These are phyloP conservation scores for Strobilomyces dryophilus DNA, from an alignment of 768 basidiomycete species.

Conservation along the genomic window DNA sequence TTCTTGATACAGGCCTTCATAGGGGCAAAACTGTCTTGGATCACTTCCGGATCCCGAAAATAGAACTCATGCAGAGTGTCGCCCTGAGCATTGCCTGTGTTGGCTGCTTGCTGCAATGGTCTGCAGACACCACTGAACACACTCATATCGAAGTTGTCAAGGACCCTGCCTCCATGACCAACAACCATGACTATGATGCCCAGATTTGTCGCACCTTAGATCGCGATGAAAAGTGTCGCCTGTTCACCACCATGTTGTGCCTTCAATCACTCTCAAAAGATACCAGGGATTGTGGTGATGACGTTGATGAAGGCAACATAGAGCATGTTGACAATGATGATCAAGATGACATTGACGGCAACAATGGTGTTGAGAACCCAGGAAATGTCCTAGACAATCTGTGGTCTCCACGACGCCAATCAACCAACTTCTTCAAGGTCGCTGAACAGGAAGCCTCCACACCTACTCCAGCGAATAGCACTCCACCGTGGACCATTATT, in stretches of 20 bases:
- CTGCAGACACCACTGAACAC: background rate
- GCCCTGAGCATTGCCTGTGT: background rate
- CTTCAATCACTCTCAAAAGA: background rate
- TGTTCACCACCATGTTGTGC: background rate
- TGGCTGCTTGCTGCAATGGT: background rate
- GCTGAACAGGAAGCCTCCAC: background rate
- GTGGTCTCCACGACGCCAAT: background rate
- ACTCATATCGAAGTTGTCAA: background rate
- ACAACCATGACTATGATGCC: background rate
- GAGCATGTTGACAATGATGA: background rate
- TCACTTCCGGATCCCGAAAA: background rate
- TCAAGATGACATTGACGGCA: too few relatives aligned
- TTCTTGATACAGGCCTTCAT: background rate
- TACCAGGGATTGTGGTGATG: too few relatives aligned
- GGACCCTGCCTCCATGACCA: background rate
- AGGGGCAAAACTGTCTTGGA: constrained; percentile 15
- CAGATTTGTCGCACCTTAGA: background rate
- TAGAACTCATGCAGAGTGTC: background rate
- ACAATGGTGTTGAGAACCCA: too few relatives aligned
- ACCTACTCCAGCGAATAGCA: background rate
- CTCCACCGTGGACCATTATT: background rate
- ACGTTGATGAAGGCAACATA: too few relatives aligned
- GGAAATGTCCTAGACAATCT: background rate
- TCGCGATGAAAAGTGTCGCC: background rate
- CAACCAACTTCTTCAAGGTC: background rate